These are phyloP conservation scores for Zymoseptoria tritici DNA, from an alignment of 2,329 filamentous ascomycete species.

Conservation along the genomic window DNA sequence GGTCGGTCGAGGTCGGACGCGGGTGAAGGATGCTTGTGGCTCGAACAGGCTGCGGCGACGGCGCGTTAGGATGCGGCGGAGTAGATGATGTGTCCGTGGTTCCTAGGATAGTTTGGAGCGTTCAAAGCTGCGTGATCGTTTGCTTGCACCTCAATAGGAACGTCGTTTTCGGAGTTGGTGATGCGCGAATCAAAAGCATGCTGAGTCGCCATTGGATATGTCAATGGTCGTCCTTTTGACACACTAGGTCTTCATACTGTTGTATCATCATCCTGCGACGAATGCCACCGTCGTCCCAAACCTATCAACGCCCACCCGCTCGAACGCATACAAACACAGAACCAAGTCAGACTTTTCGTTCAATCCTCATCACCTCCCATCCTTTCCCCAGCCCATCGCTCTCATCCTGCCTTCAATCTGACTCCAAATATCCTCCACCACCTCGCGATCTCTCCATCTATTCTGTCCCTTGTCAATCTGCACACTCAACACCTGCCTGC, in stretches of 20 bases:
- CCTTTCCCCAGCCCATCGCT: conserved; percentile 71
- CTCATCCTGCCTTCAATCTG: conserved; percentile 83
- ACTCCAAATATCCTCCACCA: conserved; percentile 89
- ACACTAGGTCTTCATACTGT: background rate
- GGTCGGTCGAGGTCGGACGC: background rate
- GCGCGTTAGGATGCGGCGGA: background rate
- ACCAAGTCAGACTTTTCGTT: background rate
- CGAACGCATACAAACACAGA: conserved; percentile 10
- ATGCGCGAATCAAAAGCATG: background rate
- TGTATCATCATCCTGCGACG: background rate
- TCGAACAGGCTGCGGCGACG: background rate
- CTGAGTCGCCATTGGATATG: background rate
- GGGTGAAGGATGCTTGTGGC: background rate
- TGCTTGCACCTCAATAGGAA: background rate
- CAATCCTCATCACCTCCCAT: conserved; percentile 37
- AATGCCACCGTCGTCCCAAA: background rate
- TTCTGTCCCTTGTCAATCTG: conserved; percentile 65
- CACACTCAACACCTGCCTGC: conserved; percentile 70
- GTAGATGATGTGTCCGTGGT: background rate
- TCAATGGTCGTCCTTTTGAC: background rate
- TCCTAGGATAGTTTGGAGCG: background rate
- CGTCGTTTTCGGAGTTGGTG: background rate
- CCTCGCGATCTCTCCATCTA: conserved; percentile 81
- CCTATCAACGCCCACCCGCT: conserved; percentile 8
- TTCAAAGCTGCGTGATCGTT: background rate